A percentile compares a stretch with the other conserved stretches of the same genome.
Evolutionary conservation across 257 asterid species (phyloP).

Genomic region (Nicotiana tomentosiformis): DNA sequence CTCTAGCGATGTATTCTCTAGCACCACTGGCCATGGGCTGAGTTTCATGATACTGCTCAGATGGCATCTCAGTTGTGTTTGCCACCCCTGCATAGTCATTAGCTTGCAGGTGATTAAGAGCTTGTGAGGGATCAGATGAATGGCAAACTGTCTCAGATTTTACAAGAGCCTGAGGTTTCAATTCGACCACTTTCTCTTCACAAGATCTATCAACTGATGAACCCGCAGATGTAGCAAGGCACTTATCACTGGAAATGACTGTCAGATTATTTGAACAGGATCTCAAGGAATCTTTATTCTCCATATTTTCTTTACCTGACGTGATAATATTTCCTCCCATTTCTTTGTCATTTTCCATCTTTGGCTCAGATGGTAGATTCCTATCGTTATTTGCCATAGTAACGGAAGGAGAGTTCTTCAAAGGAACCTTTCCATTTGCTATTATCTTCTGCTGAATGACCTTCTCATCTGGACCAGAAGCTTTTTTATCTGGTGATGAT

Average conservation of each 20-base stretch:
- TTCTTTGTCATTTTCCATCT: conserved; percentile 26
- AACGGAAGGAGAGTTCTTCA: conserved; percentile 33
- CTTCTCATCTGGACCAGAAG: conserved; percentile 45
- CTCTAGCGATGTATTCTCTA: background rate
- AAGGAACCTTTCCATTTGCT: conserved; percentile 41
- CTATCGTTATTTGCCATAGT: conserved; percentile 22
- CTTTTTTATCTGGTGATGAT: conserved; percentile 40
- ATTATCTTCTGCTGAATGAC: conserved; percentile 32
- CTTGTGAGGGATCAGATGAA: conserved; percentile 31
- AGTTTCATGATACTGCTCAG: conserved; percentile 1
- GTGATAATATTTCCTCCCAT: conserved; percentile 30
- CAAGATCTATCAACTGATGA: conserved; percentile 21
- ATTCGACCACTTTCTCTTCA: conserved; percentile 31
- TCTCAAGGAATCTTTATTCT: conserved; percentile 31
- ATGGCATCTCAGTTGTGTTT: conserved; percentile 19
- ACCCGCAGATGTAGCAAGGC: conserved; percentile 30
- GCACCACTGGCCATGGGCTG: background rate
- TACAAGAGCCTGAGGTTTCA: conserved; percentile 26
- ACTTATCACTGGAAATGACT: conserved; percentile 26
- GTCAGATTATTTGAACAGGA: conserved; percentile 27
- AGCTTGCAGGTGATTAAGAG: conserved; percentile 20
- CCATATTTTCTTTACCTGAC: conserved; percentile 30
- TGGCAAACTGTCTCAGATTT: conserved; percentile 18
- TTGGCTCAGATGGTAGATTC: conserved; percentile 29
- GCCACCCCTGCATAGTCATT: conserved; percentile 11